Percentiles rank a stretch among this genome's conserved stretches.
Conservation (phyloP, 2,329 filamentous ascomycete genomes). For the Nothophoma quercina region DNA sequence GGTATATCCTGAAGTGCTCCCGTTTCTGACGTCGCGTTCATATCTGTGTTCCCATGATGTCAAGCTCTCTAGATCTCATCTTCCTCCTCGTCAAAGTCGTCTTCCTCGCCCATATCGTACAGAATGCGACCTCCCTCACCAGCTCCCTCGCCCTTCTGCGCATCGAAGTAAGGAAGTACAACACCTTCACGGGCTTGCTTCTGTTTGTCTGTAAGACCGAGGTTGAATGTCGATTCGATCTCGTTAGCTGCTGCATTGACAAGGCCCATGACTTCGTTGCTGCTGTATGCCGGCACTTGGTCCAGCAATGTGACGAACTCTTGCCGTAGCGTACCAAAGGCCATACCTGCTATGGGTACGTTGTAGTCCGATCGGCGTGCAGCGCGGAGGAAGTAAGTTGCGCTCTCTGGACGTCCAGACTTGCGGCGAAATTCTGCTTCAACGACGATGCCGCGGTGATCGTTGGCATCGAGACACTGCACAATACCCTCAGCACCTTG, state of each 20-base stretch:
- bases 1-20: slow-evolving; percentile 10
- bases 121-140: slow-evolving; percentile 92
- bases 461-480: slow-evolving; percentile 67
- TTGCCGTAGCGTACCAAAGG: slow-evolving; percentile 50
- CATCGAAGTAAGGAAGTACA: slow-evolving; percentile 94
- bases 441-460: slow-evolving; percentile 69
- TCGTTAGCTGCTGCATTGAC: slow-evolving; percentile 40
- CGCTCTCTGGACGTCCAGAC: slow-evolving; percentile 78
- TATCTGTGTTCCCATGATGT: too few species aligned
- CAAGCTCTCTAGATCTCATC: slow-evolving; percentile 81
- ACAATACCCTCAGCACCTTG: slow-evolving; percentile 82
- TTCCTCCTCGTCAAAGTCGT: slow-evolving; percentile 96
- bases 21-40: too few species aligned
- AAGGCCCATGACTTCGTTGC: slow-evolving; percentile 17
- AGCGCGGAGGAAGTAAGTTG: slow-evolving; percentile 66
- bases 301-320: slow-evolving; percentile 70
- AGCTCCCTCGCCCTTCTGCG: slow-evolving; percentile 73
- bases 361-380: slow-evolving; percentile 28
- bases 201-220: slow-evolving; percentile 91
- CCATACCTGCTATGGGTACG: slow-evolving; percentile 16
- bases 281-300: slow-evolving; percentile 66
- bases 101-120: slow-evolving; percentile 96
- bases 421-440: slow-evolving; percentile 87
- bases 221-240: slow-evolving; percentile 75
- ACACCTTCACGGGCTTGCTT: slow-evolving; percentile 84